Base-by-base conservation (phyloP, 306 rosid genomes). In the Acacia acuminata region DNA sequence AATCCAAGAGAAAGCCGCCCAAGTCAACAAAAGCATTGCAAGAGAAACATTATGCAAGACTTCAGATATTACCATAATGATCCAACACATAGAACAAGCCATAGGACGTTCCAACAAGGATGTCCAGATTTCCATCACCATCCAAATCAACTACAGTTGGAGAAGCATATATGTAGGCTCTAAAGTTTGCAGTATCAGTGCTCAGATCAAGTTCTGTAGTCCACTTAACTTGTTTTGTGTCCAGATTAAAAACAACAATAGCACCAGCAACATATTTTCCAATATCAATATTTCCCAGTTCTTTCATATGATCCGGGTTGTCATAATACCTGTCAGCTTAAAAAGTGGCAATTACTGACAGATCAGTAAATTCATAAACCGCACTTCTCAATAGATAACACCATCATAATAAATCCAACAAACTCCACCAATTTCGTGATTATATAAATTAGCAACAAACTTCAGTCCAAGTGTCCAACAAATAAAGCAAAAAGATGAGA, bases 211-310 rank as follows among this genome's bases (percentile, higher is more conserved):
- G 91, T 44, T 94, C 93, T 67, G 91, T 78, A 67, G 93, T 91
- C 99, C 99, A 96, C 90, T 94, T 96, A 72, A 96, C 91, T 92
- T 94, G 94, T 79, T 94, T 96, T 7, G 99, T 88, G 80, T 94
- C 98, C 77, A 96, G 98, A 87, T 96, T 82, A 81, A 92, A 94
- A 75, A 92, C 99, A 88, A 94, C 98, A 83, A 96, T 92, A 73
- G 93, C 88, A 88, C 97, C 94, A 45, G 99, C 97, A 63, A 96
- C 93, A 83, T 94, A 96, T 88, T 96, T 96, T 79, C 88, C 92
- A 70, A 92, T 92, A 81, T 94, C 96, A 90, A 96, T 88, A 82
- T 87, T 94, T 76, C 99, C 98, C 88, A 96, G 85, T 79, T 96
- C 99, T 88, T 90, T 96, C 89, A 38, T 65, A 90, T 89, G 97